Evolutionary conservation across 495 filamentous ascomycete species (phyloP).

Genomic region (Haplographium delicatum): DNA sequence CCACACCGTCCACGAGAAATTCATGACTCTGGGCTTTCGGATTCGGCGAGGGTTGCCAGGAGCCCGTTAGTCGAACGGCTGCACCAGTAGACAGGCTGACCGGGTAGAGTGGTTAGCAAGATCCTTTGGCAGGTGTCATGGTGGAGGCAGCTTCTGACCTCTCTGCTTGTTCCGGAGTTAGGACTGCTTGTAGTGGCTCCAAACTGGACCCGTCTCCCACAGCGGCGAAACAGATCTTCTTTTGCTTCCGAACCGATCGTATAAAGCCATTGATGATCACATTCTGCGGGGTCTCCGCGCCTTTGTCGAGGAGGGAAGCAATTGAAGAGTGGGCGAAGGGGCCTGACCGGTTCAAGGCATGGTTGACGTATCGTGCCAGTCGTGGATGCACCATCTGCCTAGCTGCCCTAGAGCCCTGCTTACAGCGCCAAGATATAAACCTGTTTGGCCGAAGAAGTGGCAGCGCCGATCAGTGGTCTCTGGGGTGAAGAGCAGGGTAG

Average conservation of each 20-base stretch:
- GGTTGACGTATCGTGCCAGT: not conserved
- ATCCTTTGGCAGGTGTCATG: not conserved
- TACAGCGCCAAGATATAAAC: not conserved
- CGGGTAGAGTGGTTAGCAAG: constrained; percentile 1
- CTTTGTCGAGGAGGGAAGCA: constrained; percentile 17
- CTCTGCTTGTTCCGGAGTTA: constrained; percentile 68
- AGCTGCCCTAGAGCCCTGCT: too few species aligned
- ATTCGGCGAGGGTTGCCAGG: constrained; percentile 68
- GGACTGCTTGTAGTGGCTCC: constrained; percentile 72
- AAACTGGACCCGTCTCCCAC: constrained; percentile 85
- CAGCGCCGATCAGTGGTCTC: not conserved
- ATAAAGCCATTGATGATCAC: constrained; percentile 73
- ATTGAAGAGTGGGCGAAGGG: constrained; percentile 5
- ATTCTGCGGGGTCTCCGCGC: constrained; percentile 4
- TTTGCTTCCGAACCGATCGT: constrained; percentile 81
- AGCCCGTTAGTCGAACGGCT: constrained; percentile 71
- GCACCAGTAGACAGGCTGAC: constrained; percentile 72
- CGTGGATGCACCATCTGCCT: constrained; percentile 7
- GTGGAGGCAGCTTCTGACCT: constrained; percentile 47
- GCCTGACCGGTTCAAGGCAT: not conserved
- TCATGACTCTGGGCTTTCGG: constrained; percentile 73
- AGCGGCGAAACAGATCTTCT: constrained; percentile 73
- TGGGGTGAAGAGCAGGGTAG: not conserved
- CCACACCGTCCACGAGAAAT: constrained; percentile 63
- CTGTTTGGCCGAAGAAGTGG: not conserved